Conservation (phyloP, 2,329 filamentous ascomycete genomes). For the Sporothrix euskadiensis region DNA sequence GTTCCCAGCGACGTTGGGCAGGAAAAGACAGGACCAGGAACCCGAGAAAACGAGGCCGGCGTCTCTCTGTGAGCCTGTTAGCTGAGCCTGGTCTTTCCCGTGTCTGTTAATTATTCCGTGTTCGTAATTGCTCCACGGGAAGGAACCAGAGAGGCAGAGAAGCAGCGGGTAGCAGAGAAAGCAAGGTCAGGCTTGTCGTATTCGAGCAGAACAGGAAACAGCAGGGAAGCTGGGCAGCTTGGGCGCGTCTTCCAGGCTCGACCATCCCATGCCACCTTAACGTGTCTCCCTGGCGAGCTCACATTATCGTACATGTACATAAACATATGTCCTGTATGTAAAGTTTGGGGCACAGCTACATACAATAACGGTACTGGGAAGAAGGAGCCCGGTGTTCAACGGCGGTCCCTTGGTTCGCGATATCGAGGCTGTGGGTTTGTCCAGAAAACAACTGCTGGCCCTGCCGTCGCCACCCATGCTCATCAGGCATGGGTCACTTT, state of each 20-base stretch:
- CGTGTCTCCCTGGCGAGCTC: not conserved
- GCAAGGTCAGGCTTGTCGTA: not conserved
- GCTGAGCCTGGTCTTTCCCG: not conserved
- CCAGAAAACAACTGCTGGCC: not conserved
- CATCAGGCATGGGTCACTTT: too few species aligned
- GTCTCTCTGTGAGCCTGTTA: not conserved
- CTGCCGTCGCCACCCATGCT: slow-evolving; percentile 11
- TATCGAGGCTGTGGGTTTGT: slow-evolving; percentile 26
- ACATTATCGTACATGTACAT: not conserved
- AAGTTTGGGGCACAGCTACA: not conserved
- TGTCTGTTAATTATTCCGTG: not conserved
- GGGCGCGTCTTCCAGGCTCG: not conserved
- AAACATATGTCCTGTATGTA: not conserved
- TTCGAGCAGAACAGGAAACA: slow-evolving; percentile 17
- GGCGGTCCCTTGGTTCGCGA: slow-evolving; percentile 22
- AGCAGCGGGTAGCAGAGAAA: too few species aligned
- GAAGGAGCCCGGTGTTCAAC: not conserved
- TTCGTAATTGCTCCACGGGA: slow-evolving; percentile 5
- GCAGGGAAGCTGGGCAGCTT: not conserved
- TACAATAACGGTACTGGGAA: not conserved
- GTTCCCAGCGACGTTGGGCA: not conserved
- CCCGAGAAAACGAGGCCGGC: not conserved
- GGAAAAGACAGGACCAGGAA: slow-evolving; percentile 11
- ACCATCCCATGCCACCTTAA: not conserved
- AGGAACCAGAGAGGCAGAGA: not conserved